Conservation (phyloP, 768 basidiomycete genomes). For the Glaciozyma martinii region DNA sequence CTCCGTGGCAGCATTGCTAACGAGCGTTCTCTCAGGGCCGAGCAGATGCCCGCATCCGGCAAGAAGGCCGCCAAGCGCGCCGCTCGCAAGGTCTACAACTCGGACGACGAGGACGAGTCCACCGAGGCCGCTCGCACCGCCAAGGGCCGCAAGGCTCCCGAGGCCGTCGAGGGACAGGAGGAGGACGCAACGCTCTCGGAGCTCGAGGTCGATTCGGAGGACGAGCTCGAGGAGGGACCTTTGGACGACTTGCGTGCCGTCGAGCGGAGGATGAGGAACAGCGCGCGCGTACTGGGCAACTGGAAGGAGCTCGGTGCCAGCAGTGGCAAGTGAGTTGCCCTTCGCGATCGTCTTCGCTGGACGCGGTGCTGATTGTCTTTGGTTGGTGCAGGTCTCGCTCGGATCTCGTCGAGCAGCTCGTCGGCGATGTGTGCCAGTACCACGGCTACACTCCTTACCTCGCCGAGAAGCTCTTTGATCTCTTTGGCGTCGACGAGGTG, state of each 20-base stretch:
- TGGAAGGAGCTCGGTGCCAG: constrained; percentile 61
- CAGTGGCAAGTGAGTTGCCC: constrained; percentile 52
- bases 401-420: constrained; percentile 79
- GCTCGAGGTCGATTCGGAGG: constrained; percentile 47
- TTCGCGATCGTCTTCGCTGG: neutral
- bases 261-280: constrained; percentile 69
- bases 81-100: constrained; percentile 26
- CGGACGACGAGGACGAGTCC: constrained; percentile 24
- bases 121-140: constrained; percentile 9
- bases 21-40: constrained; percentile 1
- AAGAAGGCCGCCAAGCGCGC: constrained; percentile 20
- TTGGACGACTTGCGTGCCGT: constrained; percentile 60
- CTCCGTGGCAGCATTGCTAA: neutral
- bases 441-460: constrained; percentile 97
- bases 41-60: constrained; percentile 1
- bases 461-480: constrained; percentile 82
- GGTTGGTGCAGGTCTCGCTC: constrained; percentile 57
- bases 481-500: constrained; percentile 76
- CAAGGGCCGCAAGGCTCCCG: constrained; percentile 15
- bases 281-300: constrained; percentile 60
- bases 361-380: neutral
- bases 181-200: constrained; percentile 50
- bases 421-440: constrained; percentile 84
- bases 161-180: constrained; percentile 38
- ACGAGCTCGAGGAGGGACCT: constrained; percentile 58